These are phyloP conservation scores for Neofusicoccum umdonicola DNA, from an alignment of 2,329 filamentous ascomycete species.

Conservation along the genomic window DNA sequence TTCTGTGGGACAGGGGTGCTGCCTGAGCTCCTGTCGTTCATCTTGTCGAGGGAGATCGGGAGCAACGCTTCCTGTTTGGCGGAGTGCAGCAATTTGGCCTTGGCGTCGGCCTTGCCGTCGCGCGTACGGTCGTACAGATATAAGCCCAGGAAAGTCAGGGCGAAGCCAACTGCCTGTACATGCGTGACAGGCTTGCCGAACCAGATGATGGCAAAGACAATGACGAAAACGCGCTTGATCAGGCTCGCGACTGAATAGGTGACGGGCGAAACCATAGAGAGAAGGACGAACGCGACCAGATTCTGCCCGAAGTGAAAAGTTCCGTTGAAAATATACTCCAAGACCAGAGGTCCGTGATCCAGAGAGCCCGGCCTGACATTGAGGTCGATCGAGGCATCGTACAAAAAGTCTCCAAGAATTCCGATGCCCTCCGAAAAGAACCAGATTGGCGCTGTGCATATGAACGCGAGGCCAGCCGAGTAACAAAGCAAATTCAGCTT, in stretches of 20 bases:
- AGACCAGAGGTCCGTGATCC: slow-evolving; percentile 58
- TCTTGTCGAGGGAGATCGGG: slow-evolving; percentile 43
- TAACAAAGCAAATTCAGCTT: slow-evolving; percentile 97
- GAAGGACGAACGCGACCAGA: slow-evolving; percentile 86
- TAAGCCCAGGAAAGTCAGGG: slow-evolving; percentile 83
- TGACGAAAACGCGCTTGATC: slow-evolving; percentile 97
- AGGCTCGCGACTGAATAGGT: slow-evolving; percentile 95
- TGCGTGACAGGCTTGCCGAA: slow-evolving; percentile 86
- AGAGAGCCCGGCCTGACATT: slow-evolving; percentile 73
- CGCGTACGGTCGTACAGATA: slow-evolving; percentile 95
- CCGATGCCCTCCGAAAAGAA: slow-evolving; percentile 82
- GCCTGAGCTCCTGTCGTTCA: slow-evolving; percentile 1
- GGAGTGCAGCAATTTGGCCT: slow-evolving; percentile 63
- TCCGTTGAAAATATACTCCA: slow-evolving; percentile 98
- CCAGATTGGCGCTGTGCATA: slow-evolving; percentile 89
- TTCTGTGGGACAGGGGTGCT: slow-evolving; percentile 12
- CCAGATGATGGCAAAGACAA: slow-evolving; percentile 92
- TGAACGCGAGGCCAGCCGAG: slow-evolving; percentile 88
- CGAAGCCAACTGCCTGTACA: slow-evolving; percentile 80
- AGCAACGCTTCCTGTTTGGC: slow-evolving; percentile 64
- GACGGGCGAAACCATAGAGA: slow-evolving; percentile 92
- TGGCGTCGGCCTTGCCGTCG: slow-evolving; percentile 82
- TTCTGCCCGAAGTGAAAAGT: slow-evolving; percentile 96
- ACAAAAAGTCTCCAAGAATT: slow-evolving; percentile 73
- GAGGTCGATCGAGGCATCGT: slow-evolving; percentile 75